Evolutionary conservation across 2,329 filamentous ascomycete genomes (phyloP), one percentile per base, ranked within the genome.

Genomic region (Zelopaecilomyces penicillatus): DNA sequence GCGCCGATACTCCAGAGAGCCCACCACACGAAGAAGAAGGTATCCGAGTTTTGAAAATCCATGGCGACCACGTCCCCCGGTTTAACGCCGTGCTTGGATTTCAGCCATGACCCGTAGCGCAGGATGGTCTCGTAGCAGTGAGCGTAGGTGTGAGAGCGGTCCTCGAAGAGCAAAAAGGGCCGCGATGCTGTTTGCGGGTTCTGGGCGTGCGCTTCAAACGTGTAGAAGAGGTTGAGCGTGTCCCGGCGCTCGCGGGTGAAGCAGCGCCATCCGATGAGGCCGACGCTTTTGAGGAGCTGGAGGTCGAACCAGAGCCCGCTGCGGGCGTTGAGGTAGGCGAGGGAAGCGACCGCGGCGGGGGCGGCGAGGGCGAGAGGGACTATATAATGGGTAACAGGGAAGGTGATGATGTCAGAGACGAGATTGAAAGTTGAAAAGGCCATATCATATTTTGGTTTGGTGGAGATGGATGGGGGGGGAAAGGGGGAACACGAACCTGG

Each of bases 1-100:
- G 85, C 88, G 8, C 89, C 89, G 47, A 95, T 80, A 30, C 82
- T 80, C 87, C 87, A 95, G 30, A 95, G 65, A 0, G 83, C 88
- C 44, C 90, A 70, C 73, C 82, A 78, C 6, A 94, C 50, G 59
- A 90, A 86, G 29, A 91, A 57, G 56, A 88, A 91, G 3, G 75
- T 74, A n/a, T 87, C 80, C 35, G 80, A 86, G 60, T 95, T 95
- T 64, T 85, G 82, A 53, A 87, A 85, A 61, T 93, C 76, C 54
- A 95, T 73, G 6, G 86, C 87, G 12, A 95, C 83, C 31, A 95
- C 79, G 42, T 94, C 86, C 37, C 77, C 78, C 28, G 80, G 76
- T 53, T 81, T 74, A 39, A 95, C 70, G 30, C 72, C 71, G 42
- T 82, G 74, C 7, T 66, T 73, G 2, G 74, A 73, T 60, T 81